A percentile compares a stretch with the other conserved stretches of the same genome.
phyloP scores from a whole-genome alignment of 805 yeast genomes.

The Kluyveromyces aestuarii region DNA sequence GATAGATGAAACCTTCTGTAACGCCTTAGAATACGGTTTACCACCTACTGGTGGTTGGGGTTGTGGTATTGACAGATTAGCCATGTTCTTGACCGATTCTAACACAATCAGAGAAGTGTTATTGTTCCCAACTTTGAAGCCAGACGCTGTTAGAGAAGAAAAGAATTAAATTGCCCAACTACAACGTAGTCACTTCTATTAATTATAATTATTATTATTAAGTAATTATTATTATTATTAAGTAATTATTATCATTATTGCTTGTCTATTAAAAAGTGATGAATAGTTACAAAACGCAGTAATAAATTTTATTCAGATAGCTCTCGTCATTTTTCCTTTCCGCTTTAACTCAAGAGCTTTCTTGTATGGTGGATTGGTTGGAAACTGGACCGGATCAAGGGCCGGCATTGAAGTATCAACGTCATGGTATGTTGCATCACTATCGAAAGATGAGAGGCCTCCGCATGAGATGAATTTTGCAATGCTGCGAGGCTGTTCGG shows the following conservation, averaged over 20 bases:
- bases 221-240: background rate
- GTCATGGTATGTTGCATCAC: conserved; percentile 81
- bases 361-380: conserved; percentile 96
- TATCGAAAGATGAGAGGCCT: conserved; percentile 76
- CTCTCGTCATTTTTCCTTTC: conserved; percentile 46
- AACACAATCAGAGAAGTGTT: conserved; percentile 96
- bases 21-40: conserved; percentile 94
- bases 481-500: conserved; percentile 58
- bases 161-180: conserved; percentile 20
- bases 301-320: conserved; percentile 6
- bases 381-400: conserved; percentile 87
- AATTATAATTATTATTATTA: background rate
- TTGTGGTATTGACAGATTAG: conserved; percentile 95
- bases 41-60: conserved; percentile 99
- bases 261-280: background rate
- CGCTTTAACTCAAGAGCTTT: conserved; percentile 82
- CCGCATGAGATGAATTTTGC: conserved; percentile 98
- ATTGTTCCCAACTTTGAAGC: conserved; percentile 97
- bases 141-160: conserved; percentile 47
- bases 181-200: background rate
- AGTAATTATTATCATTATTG: background rate
- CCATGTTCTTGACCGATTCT: conserved; percentile 96
- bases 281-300: background rate
- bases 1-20: conserved; percentile 93
- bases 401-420: conserved; percentile 31